A percentile compares a stretch with the other conserved stretches of the same genome.
Conservation (phyloP, 78 protist genomes). For the Planoprotostelium fungivorum region DNA sequence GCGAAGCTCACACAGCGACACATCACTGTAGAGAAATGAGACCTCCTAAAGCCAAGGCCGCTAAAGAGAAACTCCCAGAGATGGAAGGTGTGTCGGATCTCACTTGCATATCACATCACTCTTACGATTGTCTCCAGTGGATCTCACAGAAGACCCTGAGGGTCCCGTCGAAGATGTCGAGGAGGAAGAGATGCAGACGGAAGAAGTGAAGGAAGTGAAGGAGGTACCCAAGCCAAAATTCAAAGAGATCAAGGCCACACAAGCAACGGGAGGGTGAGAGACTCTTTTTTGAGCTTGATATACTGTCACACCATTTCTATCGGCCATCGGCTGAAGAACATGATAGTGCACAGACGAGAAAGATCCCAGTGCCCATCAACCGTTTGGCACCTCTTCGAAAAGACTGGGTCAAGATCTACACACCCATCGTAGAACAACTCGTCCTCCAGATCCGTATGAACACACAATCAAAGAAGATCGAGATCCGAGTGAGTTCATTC, state of each 20-base stretch:
- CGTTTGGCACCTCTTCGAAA: constrained; percentile 86
- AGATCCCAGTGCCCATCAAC: constrained; percentile 53
- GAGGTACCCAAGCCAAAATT: background rate
- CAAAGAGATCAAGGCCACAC: background rate
- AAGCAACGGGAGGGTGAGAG: background rate
- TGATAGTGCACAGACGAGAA: constrained; percentile 28
- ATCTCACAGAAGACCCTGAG: background rate
- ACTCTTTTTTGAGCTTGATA: background rate
- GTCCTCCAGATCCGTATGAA: constrained; percentile 92
- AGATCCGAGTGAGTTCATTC: constrained; percentile 55
- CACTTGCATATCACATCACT: no score
- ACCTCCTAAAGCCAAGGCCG: no score
- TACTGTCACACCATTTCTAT: background rate
- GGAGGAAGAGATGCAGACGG: background rate
- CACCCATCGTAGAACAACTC: constrained; percentile 93
- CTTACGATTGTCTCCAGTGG: no score
- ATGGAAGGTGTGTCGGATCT: no score
- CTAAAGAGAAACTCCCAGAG: no score
- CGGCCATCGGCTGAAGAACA: background rate
- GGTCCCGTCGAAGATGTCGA: background rate
- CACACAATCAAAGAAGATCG: constrained; percentile 70
- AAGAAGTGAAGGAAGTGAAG: background rate
- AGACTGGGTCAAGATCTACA: constrained; percentile 87
- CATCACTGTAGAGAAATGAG: no score
- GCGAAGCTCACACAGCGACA: no score